A percentile compares a stretch with the other conserved stretches of the same genome.
These are phyloP conservation scores for Sicyos edulis DNA, from an alignment of 306 rosid species.

Conservation along the genomic window DNA sequence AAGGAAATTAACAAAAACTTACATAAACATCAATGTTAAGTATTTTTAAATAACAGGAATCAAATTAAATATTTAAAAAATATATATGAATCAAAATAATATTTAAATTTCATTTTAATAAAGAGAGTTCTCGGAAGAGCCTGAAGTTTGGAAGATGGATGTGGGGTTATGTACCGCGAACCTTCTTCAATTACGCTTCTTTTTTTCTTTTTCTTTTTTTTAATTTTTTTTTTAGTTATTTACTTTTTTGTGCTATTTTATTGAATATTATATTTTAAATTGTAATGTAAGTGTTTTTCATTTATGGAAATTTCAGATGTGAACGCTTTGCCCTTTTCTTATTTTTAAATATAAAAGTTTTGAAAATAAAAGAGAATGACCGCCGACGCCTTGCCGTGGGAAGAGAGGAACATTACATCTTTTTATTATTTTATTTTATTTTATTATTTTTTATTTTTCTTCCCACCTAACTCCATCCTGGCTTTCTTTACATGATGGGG, in stretches of 20 bases:
- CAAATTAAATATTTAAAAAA: too few relatives aligned
- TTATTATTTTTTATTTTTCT: not conserved
- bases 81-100: too few relatives aligned
- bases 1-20: too few relatives aligned
- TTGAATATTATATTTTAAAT: not conserved
- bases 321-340: not conserved
- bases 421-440: too few relatives aligned
- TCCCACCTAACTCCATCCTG: constrained; percentile 13
- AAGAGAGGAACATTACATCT: constrained; percentile 18
- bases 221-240: not conserved
- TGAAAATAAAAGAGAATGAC: not conserved
- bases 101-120: not conserved
- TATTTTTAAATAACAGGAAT: too few relatives aligned
- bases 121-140: not conserved
- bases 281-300: not conserved
- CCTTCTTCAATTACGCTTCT: not conserved
- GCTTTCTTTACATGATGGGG: not conserved
- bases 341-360: not conserved
- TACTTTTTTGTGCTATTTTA: not conserved
- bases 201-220: too few relatives aligned
- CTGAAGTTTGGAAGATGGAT: too few relatives aligned
- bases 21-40: too few relatives aligned
- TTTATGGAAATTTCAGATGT: not conserved
- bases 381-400: not conserved
- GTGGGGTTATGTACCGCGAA: not conserved